Evolutionary conservation across 1,284 basidiomycete species (phyloP).

Genomic region (Apiotrichum veenhuisii): DNA sequence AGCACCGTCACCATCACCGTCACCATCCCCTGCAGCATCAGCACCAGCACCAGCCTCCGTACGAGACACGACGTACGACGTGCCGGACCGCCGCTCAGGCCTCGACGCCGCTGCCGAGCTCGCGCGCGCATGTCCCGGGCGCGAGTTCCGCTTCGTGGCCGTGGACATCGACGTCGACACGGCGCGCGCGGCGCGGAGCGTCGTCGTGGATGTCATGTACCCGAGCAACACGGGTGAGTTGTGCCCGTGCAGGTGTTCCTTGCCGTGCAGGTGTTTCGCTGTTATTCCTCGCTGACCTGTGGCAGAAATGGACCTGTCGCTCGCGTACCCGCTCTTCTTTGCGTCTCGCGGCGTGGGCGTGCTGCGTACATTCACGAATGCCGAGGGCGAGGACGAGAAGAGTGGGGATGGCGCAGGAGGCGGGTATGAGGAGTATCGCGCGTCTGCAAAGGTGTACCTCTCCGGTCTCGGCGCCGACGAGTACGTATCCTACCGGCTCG

Average conservation of each 20-base stretch:
- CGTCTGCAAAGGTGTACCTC: conserved; percentile 74
- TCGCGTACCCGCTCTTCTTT: conserved; percentile 88
- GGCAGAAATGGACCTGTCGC: conserved; percentile 84
- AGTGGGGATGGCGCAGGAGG: too few relatives aligned
- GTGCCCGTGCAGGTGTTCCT: too few relatives aligned
- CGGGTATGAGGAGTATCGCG: conserved; percentile 70
- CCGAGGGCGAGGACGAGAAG: too few relatives aligned
- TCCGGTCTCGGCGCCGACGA: conserved; percentile 95
- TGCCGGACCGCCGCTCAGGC: conserved; percentile 85
- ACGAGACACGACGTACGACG: conserved; percentile 56
- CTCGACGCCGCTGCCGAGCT: conserved; percentile 73
- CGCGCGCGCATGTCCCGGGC: conserved; percentile 61
- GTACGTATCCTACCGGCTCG: conserved; percentile 24
- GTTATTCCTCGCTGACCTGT: background rate
- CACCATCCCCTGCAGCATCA: background rate
- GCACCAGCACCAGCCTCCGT: background rate
- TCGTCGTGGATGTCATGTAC: conserved; percentile 71
- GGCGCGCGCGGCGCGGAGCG: conserved; percentile 47
- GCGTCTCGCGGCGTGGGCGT: conserved; percentile 74
- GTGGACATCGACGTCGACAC: conserved; percentile 74
- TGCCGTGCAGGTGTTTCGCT: background rate
- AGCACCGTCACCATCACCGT: background rate
- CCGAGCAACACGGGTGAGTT: conserved; percentile 60
- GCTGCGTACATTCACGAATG: conserved; percentile 52
- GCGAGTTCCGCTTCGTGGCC: conserved; percentile 88